These are phyloP conservation scores for Cudoniella acicularis DNA, from an alignment of 495 filamentous ascomycete species.

Conservation along the genomic window DNA sequence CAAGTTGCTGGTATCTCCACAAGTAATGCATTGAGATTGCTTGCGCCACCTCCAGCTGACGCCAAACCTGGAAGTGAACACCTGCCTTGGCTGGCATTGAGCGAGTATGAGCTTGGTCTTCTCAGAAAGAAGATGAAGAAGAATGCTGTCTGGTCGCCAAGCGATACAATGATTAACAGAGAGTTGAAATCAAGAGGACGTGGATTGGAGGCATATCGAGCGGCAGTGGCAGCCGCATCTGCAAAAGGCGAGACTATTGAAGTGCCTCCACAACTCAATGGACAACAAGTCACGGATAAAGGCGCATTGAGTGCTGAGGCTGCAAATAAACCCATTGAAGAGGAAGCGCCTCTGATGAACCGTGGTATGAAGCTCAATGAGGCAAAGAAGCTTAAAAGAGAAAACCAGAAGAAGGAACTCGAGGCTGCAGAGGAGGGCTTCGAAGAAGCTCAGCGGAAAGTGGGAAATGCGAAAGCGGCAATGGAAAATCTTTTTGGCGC, in stretches of 20 bases:
- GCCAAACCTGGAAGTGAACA: conserved; percentile 71
- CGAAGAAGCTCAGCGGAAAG: conserved; percentile 55
- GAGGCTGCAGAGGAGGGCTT: conserved; percentile 53
- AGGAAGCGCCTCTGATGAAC: conserved; percentile 65
- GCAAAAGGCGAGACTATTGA: conserved; percentile 63
- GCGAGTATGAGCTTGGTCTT: conserved; percentile 84
- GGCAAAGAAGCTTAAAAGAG: conserved; percentile 85
- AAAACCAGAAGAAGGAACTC: conserved; percentile 55
- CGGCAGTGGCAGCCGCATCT: conserved; percentile 64
- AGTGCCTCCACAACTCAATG: conserved; percentile 23
- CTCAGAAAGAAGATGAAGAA: conserved; percentile 98
- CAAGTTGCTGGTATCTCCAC: conserved; percentile 65
- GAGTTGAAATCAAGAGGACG: conserved; percentile 76
- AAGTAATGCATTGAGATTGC: conserved; percentile 72
- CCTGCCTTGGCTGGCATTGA: conserved; percentile 86
- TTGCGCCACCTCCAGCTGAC: conserved; percentile 75
- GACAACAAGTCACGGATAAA: conserved; percentile 34
- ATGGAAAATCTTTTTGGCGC: conserved; percentile 43
- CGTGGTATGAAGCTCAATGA: conserved; percentile 90
- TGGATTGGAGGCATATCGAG: conserved; percentile 69
- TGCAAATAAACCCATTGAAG: conserved; percentile 27
- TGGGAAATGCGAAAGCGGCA: conserved; percentile 41
- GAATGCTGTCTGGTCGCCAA: conserved; percentile 92
- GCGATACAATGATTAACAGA: conserved; percentile 92
- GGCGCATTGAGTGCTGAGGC: conserved; percentile 48